phyloP scores from a whole-genome alignment of 768 basidiomycete genomes.

The Bullera alba region DNA sequence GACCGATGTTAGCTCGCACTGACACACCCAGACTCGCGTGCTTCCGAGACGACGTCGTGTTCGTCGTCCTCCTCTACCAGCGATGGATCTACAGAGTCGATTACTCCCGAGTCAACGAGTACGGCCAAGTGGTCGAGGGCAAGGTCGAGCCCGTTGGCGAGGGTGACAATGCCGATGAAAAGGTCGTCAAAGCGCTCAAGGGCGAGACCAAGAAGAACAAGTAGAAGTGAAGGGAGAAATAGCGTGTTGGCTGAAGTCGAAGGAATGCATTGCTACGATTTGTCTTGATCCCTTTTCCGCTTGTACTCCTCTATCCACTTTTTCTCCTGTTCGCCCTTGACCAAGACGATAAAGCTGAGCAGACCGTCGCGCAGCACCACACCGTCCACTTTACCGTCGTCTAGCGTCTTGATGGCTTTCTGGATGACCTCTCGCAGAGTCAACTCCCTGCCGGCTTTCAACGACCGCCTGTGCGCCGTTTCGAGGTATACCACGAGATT shows the following conservation, averaged over 20 bases:
- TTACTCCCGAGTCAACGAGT: conserved; percentile 90
- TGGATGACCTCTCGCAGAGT: conserved; percentile 68
- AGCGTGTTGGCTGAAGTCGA: neutral
- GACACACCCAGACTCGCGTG: conserved; percentile 54
- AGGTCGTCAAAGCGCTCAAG: too few species aligned
- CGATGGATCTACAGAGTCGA: conserved; percentile 98
- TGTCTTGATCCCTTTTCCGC: conserved; percentile 33
- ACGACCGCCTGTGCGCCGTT: conserved; percentile 64
- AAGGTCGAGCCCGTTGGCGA: conserved; percentile 40
- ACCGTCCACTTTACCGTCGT: conserved; percentile 56
- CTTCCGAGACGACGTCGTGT: conserved; percentile 58
- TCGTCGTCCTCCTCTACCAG: conserved; percentile 89
- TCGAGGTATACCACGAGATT: conserved; percentile 75
- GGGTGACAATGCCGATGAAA: conserved; percentile 24
- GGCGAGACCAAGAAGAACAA: conserved; percentile 18
- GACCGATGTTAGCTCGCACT: neutral
- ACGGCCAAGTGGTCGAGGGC: conserved; percentile 63
- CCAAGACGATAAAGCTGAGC: conserved; percentile 45
- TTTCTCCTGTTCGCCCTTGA: conserved; percentile 51
- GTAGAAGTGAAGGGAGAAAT: conserved; percentile 7
- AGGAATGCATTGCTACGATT: neutral
- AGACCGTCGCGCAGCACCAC: conserved; percentile 59
- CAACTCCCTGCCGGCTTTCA: conserved; percentile 90
- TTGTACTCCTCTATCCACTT: conserved; percentile 88
- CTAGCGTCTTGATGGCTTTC: conserved; percentile 52